phyloP scores from a whole-genome alignment of 139 green algal species.

The Chlamydomonas incerta region DNA sequence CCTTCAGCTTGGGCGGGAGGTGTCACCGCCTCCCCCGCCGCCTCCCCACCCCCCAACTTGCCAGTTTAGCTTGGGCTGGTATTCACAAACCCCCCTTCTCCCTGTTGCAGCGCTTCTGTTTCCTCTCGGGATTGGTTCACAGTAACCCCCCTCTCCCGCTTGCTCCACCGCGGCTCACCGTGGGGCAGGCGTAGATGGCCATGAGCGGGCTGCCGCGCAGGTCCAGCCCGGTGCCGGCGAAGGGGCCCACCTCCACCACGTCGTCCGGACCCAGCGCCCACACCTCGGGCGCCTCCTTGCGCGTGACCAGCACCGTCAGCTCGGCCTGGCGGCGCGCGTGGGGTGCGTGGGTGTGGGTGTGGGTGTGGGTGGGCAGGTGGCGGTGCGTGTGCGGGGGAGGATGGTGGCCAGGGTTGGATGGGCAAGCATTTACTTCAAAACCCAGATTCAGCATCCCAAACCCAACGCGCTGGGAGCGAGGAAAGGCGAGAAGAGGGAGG shows the following conservation, averaged over 20 bases:
- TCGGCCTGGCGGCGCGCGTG: conserved; percentile 25
- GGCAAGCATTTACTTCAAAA: too few relatives aligned
- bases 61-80: too few relatives aligned
- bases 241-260: conserved; percentile 78
- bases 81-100: too few relatives aligned
- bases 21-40: too few relatives aligned
- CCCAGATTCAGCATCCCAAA: too few relatives aligned
- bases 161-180: conserved; percentile 38
- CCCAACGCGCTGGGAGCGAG: too few relatives aligned
- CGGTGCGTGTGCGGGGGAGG: background rate
- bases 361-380: background rate
- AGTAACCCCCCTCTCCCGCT: background rate
- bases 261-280: conserved; percentile 67
- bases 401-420: background rate
- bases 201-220: conserved; percentile 64
- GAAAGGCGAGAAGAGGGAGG: too few relatives aligned
- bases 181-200: conserved; percentile 75
- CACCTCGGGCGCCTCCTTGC: conserved; percentile 74
- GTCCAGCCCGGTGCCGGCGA: conserved; percentile 74
- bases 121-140: too few relatives aligned
- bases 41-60: too few relatives aligned
- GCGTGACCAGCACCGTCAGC: conserved; percentile 68
- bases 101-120: too few relatives aligned
- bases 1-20: too few relatives aligned
- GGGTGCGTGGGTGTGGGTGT: background rate